phyloP scores from a whole-genome alignment of 805 yeast species.

The Lipomyces yamadae region DNA sequence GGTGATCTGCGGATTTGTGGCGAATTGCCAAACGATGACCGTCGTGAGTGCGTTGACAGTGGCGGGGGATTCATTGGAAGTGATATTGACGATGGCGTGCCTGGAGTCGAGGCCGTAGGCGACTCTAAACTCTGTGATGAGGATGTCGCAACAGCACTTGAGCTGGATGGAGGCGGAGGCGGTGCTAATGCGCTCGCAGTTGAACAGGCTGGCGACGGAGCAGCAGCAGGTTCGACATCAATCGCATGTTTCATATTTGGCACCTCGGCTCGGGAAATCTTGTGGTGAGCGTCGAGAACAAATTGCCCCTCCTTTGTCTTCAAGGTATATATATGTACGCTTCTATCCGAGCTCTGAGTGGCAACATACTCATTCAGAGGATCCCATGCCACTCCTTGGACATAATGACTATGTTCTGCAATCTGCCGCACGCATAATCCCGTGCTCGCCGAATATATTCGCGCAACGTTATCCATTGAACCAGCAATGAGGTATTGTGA shows the following conservation, averaged over 20 bases:
- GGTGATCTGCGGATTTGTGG: constrained; percentile 47
- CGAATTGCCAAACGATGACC: constrained; percentile 50
- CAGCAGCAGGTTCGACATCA: constrained; percentile 18
- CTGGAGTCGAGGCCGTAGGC: constrained; percentile 38
- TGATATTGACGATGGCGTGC: constrained; percentile 35
- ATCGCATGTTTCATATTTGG: constrained; percentile 46
- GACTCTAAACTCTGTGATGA: constrained; percentile 23
- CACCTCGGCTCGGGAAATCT: constrained; percentile 61
- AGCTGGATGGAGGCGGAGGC: constrained; percentile 5
- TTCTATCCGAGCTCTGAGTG: constrained; percentile 88
- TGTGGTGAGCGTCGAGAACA: constrained; percentile 51
- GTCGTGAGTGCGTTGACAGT: constrained; percentile 48
- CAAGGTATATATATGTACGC: constrained; percentile 70
- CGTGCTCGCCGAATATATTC: constrained; percentile 63
- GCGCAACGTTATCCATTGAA: constrained; percentile 83
- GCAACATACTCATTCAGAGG: constrained; percentile 77
- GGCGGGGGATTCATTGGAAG: constrained; percentile 47
- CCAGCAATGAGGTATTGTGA: constrained; percentile 79
- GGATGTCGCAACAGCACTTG: constrained; percentile 4
- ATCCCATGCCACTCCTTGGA: constrained; percentile 97
- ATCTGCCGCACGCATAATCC: constrained; percentile 65
- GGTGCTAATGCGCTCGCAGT: constrained; percentile 6
- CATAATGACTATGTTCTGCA: constrained; percentile 82
- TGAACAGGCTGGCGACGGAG: constrained; percentile 11
- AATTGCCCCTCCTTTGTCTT: constrained; percentile 44